Evolutionary conservation across 148 eudicot genomes (phyloP).

Genomic region (Cornus kousa): DNA sequence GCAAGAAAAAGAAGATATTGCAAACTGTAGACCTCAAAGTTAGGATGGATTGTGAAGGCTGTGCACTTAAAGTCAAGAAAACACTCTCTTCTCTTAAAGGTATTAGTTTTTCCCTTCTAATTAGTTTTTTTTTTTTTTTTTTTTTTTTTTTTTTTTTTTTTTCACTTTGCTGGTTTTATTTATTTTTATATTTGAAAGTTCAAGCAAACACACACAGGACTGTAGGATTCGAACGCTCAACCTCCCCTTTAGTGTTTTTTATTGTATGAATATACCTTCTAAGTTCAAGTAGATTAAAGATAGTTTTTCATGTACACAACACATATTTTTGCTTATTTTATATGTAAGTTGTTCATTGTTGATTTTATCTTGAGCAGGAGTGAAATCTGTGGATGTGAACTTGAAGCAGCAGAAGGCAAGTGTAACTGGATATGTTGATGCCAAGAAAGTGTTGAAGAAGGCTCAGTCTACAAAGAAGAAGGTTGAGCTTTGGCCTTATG

Average conservation of each 20-base stretch:
- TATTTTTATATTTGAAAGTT: no score
- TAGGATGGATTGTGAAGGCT: slow-evolving; percentile 88
- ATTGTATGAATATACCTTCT: no score
- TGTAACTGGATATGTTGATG: slow-evolving; percentile 62
- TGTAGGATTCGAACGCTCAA: no score
- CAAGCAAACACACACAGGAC: no score
- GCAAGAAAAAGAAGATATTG: slow-evolving; percentile 53
- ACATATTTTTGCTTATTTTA: neutral
- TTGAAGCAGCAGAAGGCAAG: slow-evolving; percentile 72
- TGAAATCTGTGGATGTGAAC: slow-evolving; percentile 62
- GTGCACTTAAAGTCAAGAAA: slow-evolving; percentile 61
- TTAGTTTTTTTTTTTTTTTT: no score
- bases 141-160: no score
- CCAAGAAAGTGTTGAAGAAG: slow-evolving; percentile 56
- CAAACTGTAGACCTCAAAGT: slow-evolving; percentile 59
- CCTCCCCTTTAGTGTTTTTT: no score
- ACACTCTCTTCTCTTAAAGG: slow-evolving; percentile 68
- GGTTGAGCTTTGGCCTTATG: slow-evolving; percentile 71
- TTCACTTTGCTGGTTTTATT: no score
- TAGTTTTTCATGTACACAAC: neutral
- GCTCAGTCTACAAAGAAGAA: slow-evolving; percentile 59
- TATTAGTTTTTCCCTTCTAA: slow-evolving; percentile 7
- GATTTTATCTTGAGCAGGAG: slow-evolving; percentile 36
- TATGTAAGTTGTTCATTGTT: neutral
- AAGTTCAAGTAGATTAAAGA: no score